Conservation (phyloP, 2,329 filamentous ascomycete genomes). For the Sporothrix luriei region DNA sequence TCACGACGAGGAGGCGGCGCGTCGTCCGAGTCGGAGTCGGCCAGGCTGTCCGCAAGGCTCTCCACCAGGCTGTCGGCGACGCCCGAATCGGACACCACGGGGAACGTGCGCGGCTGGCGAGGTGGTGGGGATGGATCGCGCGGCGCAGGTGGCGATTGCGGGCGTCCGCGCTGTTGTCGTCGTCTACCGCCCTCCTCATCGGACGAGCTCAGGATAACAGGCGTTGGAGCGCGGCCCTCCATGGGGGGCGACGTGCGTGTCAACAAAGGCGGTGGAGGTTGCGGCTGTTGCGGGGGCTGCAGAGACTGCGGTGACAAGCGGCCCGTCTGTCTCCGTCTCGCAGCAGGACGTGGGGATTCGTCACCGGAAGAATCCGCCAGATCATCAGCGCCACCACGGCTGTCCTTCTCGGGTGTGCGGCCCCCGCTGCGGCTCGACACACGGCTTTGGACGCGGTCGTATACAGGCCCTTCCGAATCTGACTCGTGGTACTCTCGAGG, state of each 20-base stretch:
- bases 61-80: constrained; percentile 9
- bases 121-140: not conserved
- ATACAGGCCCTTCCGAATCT: not conserved
- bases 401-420: not conserved
- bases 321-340: not conserved
- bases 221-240: constrained; percentile 12
- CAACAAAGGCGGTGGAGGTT: constrained; percentile 16
- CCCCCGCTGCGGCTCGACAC: not conserved
- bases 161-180: not conserved
- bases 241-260: constrained; percentile 25
- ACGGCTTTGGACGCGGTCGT: not conserved
- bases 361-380: not conserved
- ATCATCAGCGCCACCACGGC: not conserved
- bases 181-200: not conserved
- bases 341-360: not conserved
- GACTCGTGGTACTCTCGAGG: not conserved
- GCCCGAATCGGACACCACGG: not conserved
- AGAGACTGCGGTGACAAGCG: not conserved
- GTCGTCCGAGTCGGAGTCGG: constrained; percentile 17
- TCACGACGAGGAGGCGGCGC: not conserved
- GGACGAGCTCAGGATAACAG: constrained; percentile 19
- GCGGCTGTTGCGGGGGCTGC: not conserved
- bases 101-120: not conserved
- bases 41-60: constrained; percentile 3
- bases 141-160: not conserved